Evolutionary conservation across 2,329 filamentous ascomycete genomes (phyloP).

Genomic region (Ophiostoma montium): DNA sequence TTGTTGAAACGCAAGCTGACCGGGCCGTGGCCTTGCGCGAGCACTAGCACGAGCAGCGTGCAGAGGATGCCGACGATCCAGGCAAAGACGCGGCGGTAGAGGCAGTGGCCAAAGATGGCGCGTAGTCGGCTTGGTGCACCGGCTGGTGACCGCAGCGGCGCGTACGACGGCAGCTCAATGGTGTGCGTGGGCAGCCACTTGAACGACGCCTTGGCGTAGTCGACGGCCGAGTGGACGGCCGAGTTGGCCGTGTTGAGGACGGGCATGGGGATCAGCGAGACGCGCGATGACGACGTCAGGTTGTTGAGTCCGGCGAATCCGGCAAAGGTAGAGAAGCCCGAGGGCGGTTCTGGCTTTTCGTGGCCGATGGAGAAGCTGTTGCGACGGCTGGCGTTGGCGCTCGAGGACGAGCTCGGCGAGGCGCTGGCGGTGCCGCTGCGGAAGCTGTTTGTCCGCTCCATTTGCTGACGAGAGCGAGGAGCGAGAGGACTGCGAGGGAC

Average conservation of each 20-base stretch:
- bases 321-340: constrained; percentile 7
- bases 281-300: constrained; percentile 8
- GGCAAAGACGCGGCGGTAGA: constrained; percentile 37
- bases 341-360: constrained; percentile 10
- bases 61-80: constrained; percentile 28
- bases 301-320: constrained; percentile 7
- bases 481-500: not conserved
- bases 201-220: constrained; percentile 9
- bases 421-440: constrained; percentile 8
- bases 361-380: constrained; percentile 12
- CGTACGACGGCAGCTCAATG: constrained; percentile 9
- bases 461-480: not conserved
- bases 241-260: constrained; percentile 10
- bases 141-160: constrained; percentile 3
- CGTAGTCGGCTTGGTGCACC: constrained; percentile 3
- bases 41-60: constrained; percentile 13
- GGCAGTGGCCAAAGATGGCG: constrained; percentile 33
- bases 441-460: constrained; percentile 9
- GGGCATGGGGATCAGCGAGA: constrained; percentile 11
- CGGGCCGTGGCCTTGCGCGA: constrained; percentile 13
- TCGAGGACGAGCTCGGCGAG: constrained; percentile 6
- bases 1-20: constrained; percentile 13
- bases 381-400: constrained; percentile 8
- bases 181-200: constrained; percentile 8
- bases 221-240: constrained; percentile 11